Evolutionary conservation across 495 filamentous ascomycete genomes (phyloP).

Genomic region (Cryomyces antarcticus): DNA sequence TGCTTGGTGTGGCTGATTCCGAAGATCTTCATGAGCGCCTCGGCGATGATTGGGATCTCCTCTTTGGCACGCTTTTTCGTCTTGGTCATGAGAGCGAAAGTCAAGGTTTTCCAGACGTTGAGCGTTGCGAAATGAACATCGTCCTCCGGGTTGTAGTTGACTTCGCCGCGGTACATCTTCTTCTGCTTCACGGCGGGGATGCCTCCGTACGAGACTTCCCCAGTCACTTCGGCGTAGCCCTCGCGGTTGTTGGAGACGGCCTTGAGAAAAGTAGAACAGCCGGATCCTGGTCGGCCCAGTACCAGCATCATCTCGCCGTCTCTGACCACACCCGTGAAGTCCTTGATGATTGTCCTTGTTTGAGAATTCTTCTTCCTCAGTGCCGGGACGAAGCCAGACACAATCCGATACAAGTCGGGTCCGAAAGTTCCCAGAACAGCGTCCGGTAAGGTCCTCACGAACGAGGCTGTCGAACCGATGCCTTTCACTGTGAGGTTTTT

Average conservation of each 20-base stretch:
- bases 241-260: conserved; percentile 51
- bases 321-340: conserved; percentile 58
- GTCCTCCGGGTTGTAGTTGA: conserved; percentile 68
- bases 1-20: conserved; percentile 65
- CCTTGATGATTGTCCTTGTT: conserved; percentile 43
- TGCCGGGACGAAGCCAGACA: conserved; percentile 43
- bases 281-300: conserved; percentile 57
- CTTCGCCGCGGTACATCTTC: conserved; percentile 55
- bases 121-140: conserved; percentile 61
- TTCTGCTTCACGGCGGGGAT: conserved; percentile 49
- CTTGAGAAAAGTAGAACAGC: conserved; percentile 66
- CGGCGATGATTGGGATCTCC: conserved; percentile 45
- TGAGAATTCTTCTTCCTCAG: conserved; percentile 30
- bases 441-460: conserved; percentile 55
- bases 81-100: conserved; percentile 70
- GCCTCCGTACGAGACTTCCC: conserved; percentile 58
- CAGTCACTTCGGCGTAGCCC: conserved; percentile 43
- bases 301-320: conserved; percentile 78
- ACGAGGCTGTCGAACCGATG: conserved; percentile 40
- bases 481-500: conserved; percentile 63
- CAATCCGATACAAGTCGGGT: conserved; percentile 54
- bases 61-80: conserved; percentile 50
- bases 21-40: conserved; percentile 48
- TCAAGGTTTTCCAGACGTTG: conserved; percentile 62
- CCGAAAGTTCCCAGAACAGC: conserved; percentile 71